Base-by-base conservation (phyloP, 2,329 filamentous ascomycete genomes). In the Xylaria hypoxylon region DNA sequence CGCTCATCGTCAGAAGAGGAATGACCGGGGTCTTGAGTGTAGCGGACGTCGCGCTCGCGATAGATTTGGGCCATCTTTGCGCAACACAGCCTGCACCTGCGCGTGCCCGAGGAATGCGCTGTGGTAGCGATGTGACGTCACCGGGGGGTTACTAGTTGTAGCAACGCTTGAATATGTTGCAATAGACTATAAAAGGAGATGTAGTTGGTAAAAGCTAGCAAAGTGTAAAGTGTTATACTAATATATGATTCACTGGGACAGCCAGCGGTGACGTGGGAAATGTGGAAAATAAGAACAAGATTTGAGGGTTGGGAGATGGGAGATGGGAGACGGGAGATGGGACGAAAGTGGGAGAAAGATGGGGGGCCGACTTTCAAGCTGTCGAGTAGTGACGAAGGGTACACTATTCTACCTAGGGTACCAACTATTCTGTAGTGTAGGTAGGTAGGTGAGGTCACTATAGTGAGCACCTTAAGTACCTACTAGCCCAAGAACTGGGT, bases 41-140 rank as follows among this genome's bases (percentile, higher is more conserved):
- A 75, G 67, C 75, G 75, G 51, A 75, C 64, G 62, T 77, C 75
- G 64, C 73, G 73, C 69, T 77, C 75, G 40, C 72, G 72, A 64
- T 76, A 77, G 44, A 76, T 58, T 68, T 74, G 69, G 44, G 75
- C 61, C 68, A 69, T 69, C 45, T 38, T 6, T 51, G 62, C 65
- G 65, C 56, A 53, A 55, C 50, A 61, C 58, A 10, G 26, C 24
- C 4, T 40, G 24, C 17, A 28, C 35, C 38, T 40, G 26, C 26
- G 38, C 19, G 31, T 56, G 40, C 62, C 26, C 28, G 47, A 13
- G 42, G 40, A 28, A 45, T 57, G 19, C 33, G 44, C 50, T 42
- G 22, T 8, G 48, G 38, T 40, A 42, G 55, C 47, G 59, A 42
- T 53, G 68, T 68, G 65, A 68, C 68, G 68, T 70, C 65, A 70